A percentile compares a stretch with the other conserved stretches of the same genome.
phyloP scores from a whole-genome alignment of 164 flowering plant species.

The Annona cherimola region DNA sequence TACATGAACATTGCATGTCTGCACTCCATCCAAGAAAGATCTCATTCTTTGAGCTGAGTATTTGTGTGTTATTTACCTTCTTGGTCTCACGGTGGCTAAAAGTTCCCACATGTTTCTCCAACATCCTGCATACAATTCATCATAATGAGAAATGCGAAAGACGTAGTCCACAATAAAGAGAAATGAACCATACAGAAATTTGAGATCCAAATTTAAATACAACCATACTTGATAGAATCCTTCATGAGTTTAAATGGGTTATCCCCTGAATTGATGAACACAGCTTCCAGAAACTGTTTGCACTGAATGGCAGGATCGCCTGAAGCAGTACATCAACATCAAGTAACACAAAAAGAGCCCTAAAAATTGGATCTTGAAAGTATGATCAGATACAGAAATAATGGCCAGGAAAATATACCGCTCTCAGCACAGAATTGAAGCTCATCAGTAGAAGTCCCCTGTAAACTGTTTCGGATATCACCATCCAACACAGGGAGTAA shows the following conservation, averaged over 20 bases:
- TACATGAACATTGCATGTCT: neutral
- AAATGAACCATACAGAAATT: neutral
- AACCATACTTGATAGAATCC: conserved; percentile 54
- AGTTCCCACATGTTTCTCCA: conserved; percentile 58
- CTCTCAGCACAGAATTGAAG: conserved; percentile 69
- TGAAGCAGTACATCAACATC: conserved; percentile 14
- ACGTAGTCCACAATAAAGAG: neutral
- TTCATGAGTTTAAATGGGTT: conserved; percentile 62
- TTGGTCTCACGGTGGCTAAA: conserved; percentile 25
- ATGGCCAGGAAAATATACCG: conserved; percentile 30
- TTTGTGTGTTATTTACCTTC: neutral
- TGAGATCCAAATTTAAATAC: neutral
- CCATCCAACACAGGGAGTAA: conserved; percentile 69
- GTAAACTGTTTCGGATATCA: conserved; percentile 52
- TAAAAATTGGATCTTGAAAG: neutral
- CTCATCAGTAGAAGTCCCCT: conserved; percentile 60
- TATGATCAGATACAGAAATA: neutral
- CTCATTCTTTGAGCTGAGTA: too few species aligned
- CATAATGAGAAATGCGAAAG: neutral
- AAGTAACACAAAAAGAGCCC: neutral
- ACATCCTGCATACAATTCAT: conserved; percentile 31
- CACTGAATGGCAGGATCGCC: conserved; percentile 60
- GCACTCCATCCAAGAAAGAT: too few species aligned
- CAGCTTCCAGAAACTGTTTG: conserved; percentile 33
- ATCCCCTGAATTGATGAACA: conserved; percentile 57